A percentile compares a stretch with the other conserved stretches of the same genome.
These are phyloP conservation scores for Aureobasidium subglaciale DNA, from an alignment of 2,329 filamentous ascomycete genomes.

Conservation along the genomic window DNA sequence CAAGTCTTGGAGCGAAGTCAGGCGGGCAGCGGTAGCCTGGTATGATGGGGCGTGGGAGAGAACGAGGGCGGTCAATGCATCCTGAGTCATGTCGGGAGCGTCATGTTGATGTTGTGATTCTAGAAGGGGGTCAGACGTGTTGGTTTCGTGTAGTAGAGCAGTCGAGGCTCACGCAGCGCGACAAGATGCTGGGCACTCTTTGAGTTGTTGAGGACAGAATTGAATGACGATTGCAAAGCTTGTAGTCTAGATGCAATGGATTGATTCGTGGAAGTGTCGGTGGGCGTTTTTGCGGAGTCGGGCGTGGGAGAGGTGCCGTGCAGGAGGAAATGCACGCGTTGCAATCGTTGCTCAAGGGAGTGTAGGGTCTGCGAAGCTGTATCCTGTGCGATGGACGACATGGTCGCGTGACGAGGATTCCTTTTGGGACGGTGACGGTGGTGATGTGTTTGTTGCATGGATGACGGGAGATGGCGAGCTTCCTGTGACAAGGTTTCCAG, in stretches of 20 bases:
- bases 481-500: too few species aligned
- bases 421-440: not conserved
- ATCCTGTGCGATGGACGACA: constrained; percentile 4
- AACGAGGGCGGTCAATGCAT: constrained; percentile 28
- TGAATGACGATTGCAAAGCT: constrained; percentile 30
- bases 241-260: constrained; percentile 31
- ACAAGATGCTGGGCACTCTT: constrained; percentile 34
- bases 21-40: constrained; percentile 35
- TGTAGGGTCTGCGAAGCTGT: constrained; percentile 31
- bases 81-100: constrained; percentile 17
- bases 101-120: constrained; percentile 1
- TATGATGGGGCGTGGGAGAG: constrained; percentile 39
- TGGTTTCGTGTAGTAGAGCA: not conserved
- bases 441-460: not conserved
- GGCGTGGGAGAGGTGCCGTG: constrained; percentile 29
- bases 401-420: constrained; percentile 9
- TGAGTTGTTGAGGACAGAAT: constrained; percentile 28
- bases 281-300: not conserved
- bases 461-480: not conserved
- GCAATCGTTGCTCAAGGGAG: constrained; percentile 39
- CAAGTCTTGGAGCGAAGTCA: constrained; percentile 39
- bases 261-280: not conserved
- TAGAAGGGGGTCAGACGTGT: not conserved
- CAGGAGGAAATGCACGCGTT: constrained; percentile 38
- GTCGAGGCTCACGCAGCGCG: constrained; percentile 28